Percentiles rank a stretch among this genome's conserved stretches.
Evolutionary conservation across 2,329 filamentous ascomycete species (phyloP).

Genomic region (Amylocarpus encephaloides): DNA sequence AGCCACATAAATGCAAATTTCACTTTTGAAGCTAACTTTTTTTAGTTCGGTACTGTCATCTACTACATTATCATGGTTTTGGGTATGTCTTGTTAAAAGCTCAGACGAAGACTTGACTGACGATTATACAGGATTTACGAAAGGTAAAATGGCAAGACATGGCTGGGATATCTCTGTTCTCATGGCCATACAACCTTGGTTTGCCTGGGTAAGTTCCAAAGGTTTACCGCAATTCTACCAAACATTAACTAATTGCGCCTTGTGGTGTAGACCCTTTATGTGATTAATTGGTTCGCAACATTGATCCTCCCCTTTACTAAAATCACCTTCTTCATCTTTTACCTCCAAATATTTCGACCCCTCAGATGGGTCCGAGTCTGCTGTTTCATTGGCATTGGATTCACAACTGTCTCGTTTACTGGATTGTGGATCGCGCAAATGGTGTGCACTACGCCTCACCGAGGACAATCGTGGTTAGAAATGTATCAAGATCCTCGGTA

Average conservation of each 20-base stretch:
- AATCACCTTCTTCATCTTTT: neutral
- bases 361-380: neutral
- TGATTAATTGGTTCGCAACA: neutral
- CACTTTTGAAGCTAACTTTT: neutral
- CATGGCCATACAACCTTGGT: neutral
- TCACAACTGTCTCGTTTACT: neutral
- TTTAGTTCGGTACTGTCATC: neutral
- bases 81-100: neutral
- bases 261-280: neutral
- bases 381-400: neutral
- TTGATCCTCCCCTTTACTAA: neutral
- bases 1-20: neutral
- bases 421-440: neutral
- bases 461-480: neutral
- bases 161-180: neutral
- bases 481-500: neutral
- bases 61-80: neutral
- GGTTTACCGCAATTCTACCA: neutral
- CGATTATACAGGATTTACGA: neutral
- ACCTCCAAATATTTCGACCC: neutral
- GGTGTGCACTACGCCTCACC: neutral
- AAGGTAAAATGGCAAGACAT: neutral
- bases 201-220: neutral
- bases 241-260: neutral
- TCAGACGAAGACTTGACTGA: neutral